Percentiles rank a stretch among this genome's conserved stretches.
These are phyloP conservation scores for Juglanconis juglandina DNA, from an alignment of 2,329 filamentous ascomycete genomes.

Conservation along the genomic window DNA sequence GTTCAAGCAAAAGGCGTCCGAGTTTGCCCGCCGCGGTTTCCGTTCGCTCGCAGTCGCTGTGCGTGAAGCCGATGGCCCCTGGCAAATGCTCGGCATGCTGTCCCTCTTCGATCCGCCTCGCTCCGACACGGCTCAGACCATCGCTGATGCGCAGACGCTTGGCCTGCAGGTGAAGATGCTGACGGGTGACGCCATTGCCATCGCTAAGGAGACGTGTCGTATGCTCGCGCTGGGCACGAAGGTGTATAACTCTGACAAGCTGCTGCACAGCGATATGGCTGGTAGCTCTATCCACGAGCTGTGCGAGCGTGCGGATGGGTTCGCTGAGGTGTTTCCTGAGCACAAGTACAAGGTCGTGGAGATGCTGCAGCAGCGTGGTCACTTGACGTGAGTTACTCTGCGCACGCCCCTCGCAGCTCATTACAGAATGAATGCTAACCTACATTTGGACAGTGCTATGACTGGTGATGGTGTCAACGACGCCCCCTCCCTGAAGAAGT, in stretches of 20 bases:
- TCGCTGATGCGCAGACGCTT: slow-evolving; percentile 71
- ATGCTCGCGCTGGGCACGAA: slow-evolving; percentile 76
- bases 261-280: slow-evolving; percentile 72
- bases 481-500: slow-evolving; percentile 70
- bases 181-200: slow-evolving; percentile 76
- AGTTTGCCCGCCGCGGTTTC: slow-evolving; percentile 77
- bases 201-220: slow-evolving; percentile 79
- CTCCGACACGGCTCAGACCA: slow-evolving; percentile 75
- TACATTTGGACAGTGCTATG: slow-evolving; percentile 55
- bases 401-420: slow-evolving; percentile 53
- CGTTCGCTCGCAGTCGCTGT: slow-evolving; percentile 74
- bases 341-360: slow-evolving; percentile 76
- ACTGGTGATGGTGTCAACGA: slow-evolving; percentile 76
- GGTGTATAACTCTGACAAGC: slow-evolving; percentile 76
- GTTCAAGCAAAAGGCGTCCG: slow-evolving; percentile 69
- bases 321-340: slow-evolving; percentile 71
- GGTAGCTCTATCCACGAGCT: slow-evolving; percentile 73
- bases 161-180: slow-evolving; percentile 79
- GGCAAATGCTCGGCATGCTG: slow-evolving; percentile 72
- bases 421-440: background rate
- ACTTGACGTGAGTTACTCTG: slow-evolving; percentile 6
- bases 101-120: slow-evolving; percentile 79
- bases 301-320: slow-evolving; percentile 70
- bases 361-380: slow-evolving; percentile 61
- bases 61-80: slow-evolving; percentile 71